phyloP scores from a whole-genome alignment of 768 basidiomycete species.

The Lentinula aciculospora region DNA sequence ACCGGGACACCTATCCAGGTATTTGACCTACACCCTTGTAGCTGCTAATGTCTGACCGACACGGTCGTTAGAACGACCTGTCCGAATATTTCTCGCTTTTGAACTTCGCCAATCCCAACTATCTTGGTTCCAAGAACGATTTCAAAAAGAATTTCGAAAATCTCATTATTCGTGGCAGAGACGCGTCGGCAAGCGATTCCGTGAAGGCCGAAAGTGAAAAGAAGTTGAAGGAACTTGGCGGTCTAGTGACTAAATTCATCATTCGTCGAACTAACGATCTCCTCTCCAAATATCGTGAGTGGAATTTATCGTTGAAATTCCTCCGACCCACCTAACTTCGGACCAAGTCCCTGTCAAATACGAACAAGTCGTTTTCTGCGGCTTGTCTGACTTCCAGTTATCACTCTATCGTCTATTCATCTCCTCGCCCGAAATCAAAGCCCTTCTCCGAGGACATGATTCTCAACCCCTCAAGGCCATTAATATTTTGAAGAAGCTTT shows the following conservation, averaged over 20 bases:
- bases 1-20: conserved; percentile 94
- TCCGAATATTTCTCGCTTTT: conserved; percentile 93
- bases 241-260: conserved; percentile 88
- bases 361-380: conserved; percentile 95
- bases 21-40: background rate
- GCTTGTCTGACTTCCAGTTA: conserved; percentile 77
- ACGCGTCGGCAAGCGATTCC: conserved; percentile 76
- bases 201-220: conserved; percentile 79
- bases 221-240: conserved; percentile 88
- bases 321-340: conserved; percentile 6
- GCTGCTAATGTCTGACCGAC: background rate
- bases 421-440: conserved; percentile 88
- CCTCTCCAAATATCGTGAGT: conserved; percentile 89
- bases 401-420: conserved; percentile 87
- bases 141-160: conserved; percentile 96
- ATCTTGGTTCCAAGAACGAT: conserved; percentile 80
- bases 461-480: conserved; percentile 97
- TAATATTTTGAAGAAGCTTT: conserved; percentile 90
- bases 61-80: conserved; percentile 65
- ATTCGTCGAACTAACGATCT: conserved; percentile 92
- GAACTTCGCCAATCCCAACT: conserved; percentile 90
- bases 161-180: conserved; percentile 84
- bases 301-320: background rate
- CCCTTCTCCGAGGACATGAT: conserved; percentile 76
- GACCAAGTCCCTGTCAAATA: conserved; percentile 93